phyloP scores from a whole-genome alignment of 2,329 filamentous ascomycete species.

The Drechmeria coniospora region DNA sequence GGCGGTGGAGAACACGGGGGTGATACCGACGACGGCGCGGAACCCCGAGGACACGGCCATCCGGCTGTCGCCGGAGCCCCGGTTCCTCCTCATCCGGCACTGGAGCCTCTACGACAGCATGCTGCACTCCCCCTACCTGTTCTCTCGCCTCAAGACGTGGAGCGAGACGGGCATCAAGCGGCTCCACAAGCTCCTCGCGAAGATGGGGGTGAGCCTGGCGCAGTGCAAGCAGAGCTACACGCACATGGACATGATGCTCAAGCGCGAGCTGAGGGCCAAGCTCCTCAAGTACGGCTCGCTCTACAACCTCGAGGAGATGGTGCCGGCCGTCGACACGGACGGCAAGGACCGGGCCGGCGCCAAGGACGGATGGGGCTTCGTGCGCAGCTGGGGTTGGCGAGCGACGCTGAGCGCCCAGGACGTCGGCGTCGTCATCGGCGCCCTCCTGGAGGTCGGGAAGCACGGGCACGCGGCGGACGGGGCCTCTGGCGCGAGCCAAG shows the following conservation, averaged over 20 bases:
- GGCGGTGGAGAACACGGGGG: slow-evolving; percentile 53
- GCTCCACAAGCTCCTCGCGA: slow-evolving; percentile 84
- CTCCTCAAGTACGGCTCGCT: slow-evolving; percentile 82
- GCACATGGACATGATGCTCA: slow-evolving; percentile 97
- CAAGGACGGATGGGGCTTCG: slow-evolving; percentile 93
- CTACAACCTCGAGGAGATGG: slow-evolving; percentile 87
- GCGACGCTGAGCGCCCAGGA: slow-evolving; percentile 87
- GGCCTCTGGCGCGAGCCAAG: slow-evolving; percentile 14
- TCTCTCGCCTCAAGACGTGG: slow-evolving; percentile 86
- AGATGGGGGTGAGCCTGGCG: slow-evolving; percentile 90
- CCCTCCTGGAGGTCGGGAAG: slow-evolving; percentile 81
- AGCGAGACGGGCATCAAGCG: slow-evolving; percentile 77
- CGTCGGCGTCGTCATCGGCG: slow-evolving; percentile 82
- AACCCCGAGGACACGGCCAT: slow-evolving; percentile 88
- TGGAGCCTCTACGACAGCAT: slow-evolving; percentile 98
- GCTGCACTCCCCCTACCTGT: slow-evolving; percentile 91
- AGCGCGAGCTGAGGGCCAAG: slow-evolving; percentile 70
- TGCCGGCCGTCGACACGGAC: slow-evolving; percentile 62
- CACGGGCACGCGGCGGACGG: slow-evolving; percentile 22
- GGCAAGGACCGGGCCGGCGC: slow-evolving; percentile 52
- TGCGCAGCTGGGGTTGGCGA: slow-evolving; percentile 94
- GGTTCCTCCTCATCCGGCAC: slow-evolving; percentile 81
- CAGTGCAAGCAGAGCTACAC: slow-evolving; percentile 94
- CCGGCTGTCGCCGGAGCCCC: slow-evolving; percentile 80
- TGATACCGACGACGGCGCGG: slow-evolving; percentile 76